These are phyloP conservation scores for Plasmodium falciparum DNA, from an alignment of 169 alveolate species.

Conservation along the genomic window DNA sequence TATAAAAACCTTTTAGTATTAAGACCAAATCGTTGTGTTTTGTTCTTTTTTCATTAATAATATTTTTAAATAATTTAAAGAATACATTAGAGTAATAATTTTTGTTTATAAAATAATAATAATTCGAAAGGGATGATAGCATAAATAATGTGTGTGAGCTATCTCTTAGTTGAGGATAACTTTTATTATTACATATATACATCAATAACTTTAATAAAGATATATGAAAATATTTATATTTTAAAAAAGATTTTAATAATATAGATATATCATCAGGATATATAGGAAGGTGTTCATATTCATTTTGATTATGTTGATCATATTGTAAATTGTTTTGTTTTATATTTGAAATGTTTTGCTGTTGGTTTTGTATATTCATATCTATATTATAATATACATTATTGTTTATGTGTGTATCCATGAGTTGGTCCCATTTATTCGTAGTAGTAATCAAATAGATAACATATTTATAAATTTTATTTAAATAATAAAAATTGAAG, in stretches of 20 bases:
- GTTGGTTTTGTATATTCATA: too few relatives aligned
- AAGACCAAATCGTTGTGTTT: background rate
- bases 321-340: too few relatives aligned
- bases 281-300: background rate
- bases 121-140: background rate
- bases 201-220: slow-evolving; percentile 1
- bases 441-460: slow-evolving; percentile 3
- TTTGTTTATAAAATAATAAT: slow-evolving; percentile 18
- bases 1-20: slow-evolving; percentile 25
- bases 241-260: slow-evolving; percentile 21
- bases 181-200: slow-evolving; percentile 17
- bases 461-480: slow-evolving; percentile 44
- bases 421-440: slow-evolving; percentile 4
- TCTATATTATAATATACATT: too few relatives aligned
- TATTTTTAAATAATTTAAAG: background rate
- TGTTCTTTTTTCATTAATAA: background rate
- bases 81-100: slow-evolving; percentile 6
- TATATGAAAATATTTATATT: slow-evolving; percentile 27
- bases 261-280: background rate
- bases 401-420: too few relatives aligned
- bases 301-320: too few relatives aligned
- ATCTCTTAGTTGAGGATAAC: slow-evolving; percentile 3
- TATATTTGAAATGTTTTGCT: too few relatives aligned
- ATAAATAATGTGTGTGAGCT: slow-evolving; percentile 2
- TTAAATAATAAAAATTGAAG: slow-evolving; percentile 39